A percentile compares a stretch with the other conserved stretches of the same genome.
phyloP scores from a whole-genome alignment of 495 filamentous ascomycete species.

The Penicillium dipodomyicola region DNA sequence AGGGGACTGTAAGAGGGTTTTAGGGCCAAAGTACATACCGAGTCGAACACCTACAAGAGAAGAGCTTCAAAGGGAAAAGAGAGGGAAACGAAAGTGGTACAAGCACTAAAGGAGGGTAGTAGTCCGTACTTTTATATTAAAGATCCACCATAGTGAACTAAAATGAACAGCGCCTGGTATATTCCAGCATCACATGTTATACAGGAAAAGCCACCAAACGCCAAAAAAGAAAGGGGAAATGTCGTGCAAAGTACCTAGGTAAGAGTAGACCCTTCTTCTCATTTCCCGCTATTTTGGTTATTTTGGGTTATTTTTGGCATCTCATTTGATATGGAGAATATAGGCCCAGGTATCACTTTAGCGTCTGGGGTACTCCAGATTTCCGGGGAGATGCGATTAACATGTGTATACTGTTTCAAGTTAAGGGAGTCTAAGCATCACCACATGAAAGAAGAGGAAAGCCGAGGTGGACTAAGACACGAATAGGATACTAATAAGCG shows the following conservation, averaged over 20 bases:
- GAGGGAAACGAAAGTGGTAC: slow-evolving; percentile 3
- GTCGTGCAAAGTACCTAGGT: no score
- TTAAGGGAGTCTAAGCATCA: background rate
- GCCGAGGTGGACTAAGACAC: slow-evolving; percentile 4
- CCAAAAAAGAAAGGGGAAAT: background rate
- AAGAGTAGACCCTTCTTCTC: background rate
- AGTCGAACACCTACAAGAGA: slow-evolving; percentile 1
- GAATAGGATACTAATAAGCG: background rate
- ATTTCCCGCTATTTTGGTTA: background rate
- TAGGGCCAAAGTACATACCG: background rate
- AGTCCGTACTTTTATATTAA: slow-evolving; percentile 15
- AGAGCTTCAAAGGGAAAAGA: slow-evolving; percentile 11
- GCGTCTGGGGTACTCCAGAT: slow-evolving; percentile 14
- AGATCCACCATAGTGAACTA: background rate
- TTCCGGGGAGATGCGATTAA: background rate
- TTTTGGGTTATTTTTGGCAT: background rate
- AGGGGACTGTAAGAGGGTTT: background rate
- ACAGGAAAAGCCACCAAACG: background rate
- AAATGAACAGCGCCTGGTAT: background rate
- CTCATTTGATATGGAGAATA: background rate
- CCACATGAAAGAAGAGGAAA: background rate
- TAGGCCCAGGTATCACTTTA: background rate
- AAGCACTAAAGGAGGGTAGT: slow-evolving; percentile 5
- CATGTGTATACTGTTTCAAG: slow-evolving; percentile 2
- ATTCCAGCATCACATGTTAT: slow-evolving; percentile 15